Evolutionary conservation across 2,329 filamentous ascomycete species (phyloP), one percentile per base, ranked within the genome.

Genomic region (Drechmeria coniospora): DNA sequence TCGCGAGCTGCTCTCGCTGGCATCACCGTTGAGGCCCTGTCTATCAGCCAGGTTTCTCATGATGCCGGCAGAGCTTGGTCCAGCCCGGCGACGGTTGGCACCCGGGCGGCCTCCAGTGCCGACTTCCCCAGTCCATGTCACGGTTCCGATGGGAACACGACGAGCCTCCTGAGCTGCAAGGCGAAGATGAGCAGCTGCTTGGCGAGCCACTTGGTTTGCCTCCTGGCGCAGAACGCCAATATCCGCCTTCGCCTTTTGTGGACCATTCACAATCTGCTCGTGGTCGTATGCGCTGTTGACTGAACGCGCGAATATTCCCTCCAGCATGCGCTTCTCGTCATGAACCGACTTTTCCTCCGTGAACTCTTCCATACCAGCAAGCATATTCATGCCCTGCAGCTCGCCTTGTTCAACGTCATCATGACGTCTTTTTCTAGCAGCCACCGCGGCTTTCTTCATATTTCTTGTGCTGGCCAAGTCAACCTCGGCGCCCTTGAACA

Each of bases 231-330:
- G 73, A 38, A 92, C 77, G 15, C 68, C 68, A 4, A 74, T 74
- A 43, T 93, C 81, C 0, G 83, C 79, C 35, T 73, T 67, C 12
- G 81, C 59, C 30, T 73, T 73, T 28, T 71, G 70, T 40, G 74
- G 78, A 21, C 79, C 79, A 39, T 77, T 80, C 42, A 95, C 70
- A 42, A 95, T 92, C 29, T 83, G 71, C 39, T 95, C 90, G 47
- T 98, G 90, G 42, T 94, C 82, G 24, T 94, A 70, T 0, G 86
- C 82, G n/a, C 79, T 84, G 43, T 92, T 84, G 2, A 95, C 79
- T 3, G 82, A 79, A 22, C 76, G 74, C 1, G 84, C 77, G 47
- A 95, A 93, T 30, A 98, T 83, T 28, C 80, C 79, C 36, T 86
- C 76, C 59, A 95, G 79, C 38, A 95, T 72, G 24, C 82, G 79